Percentiles rank a stretch among this genome's conserved stretches.
These are phyloP conservation scores for Firmiana major DNA, from an alignment of 345 rosid species.

Conservation along the genomic window DNA sequence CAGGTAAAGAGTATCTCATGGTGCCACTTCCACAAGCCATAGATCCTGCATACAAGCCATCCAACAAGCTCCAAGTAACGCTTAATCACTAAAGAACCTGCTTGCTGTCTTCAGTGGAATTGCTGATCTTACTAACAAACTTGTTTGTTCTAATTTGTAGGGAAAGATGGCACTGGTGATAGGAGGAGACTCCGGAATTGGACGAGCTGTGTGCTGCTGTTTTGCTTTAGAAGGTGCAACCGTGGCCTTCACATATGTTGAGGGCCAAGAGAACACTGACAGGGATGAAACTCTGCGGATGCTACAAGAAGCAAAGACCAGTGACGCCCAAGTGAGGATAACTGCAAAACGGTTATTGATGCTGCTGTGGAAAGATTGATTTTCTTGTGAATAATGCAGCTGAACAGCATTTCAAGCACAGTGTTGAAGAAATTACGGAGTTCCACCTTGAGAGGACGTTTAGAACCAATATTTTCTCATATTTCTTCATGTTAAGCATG, in stretches of 20 bases:
- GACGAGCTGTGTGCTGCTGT: too few species aligned
- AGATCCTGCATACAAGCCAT: not conserved
- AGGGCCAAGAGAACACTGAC: too few species aligned
- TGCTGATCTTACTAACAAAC: not conserved
- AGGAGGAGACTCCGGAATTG: too few species aligned
- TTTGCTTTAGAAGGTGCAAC: too few species aligned
- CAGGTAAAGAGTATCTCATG: slow-evolving; percentile 32
- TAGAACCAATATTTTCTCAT: slow-evolving; percentile 4
- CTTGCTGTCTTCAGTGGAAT: not conserved
- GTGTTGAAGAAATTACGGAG: not conserved
- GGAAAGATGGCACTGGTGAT: too few species aligned
- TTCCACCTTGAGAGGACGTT: not conserved
- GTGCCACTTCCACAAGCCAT: slow-evolving; percentile 42
- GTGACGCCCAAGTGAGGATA: too few species aligned
- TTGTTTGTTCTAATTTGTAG: not conserved
- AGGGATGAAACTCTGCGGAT: too few species aligned
- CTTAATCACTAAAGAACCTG: not conserved
- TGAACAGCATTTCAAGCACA: not conserved
- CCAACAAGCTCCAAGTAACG: not conserved
- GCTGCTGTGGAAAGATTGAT: not conserved
- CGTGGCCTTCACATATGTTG: too few species aligned
- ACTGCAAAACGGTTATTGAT: too few species aligned
- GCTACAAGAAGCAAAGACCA: too few species aligned
- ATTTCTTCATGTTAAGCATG: slow-evolving; percentile 10
- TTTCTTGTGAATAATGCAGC: slow-evolving; percentile 32